Evolutionary conservation across 768 basidiomycete genomes (phyloP), one percentile per base, ranked within the genome.

Genomic region (Mycena alexandri): DNA sequence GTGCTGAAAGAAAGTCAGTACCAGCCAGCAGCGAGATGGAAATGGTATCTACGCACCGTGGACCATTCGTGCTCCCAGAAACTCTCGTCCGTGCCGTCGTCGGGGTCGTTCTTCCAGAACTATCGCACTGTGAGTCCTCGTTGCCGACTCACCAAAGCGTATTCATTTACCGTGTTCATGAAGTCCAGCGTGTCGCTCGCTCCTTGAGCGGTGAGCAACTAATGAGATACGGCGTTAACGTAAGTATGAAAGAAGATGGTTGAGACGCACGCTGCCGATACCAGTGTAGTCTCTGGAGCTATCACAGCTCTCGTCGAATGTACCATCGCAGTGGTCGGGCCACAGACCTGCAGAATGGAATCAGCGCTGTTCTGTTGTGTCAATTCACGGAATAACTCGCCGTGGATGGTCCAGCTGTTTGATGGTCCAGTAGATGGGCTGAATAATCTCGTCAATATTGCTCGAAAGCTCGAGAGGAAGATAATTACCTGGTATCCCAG

Each of bases 11-110:
- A 19, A 50, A 16, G 17, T 63, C 14, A 63, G 64, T 13, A 29
- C 29, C 29, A n/a, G 11, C 51, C 12, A 22, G 43, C 5, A 4
- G 10, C 12, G 2, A 4, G 16, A 24, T 7, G 38, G 9, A 17
- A 41, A 38, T 19, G 13, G 3, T 7, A 14, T 34, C 9, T 12
- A 19, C 65, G 60, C 5, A 61, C 91, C n/a, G 81, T 86, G 12
- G 78, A 67, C 91, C 91, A 93, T 75, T 93, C 92, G 64, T 93
- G 90, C 87, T 89, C 85, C 92, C 91, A 93, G 74, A 93, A 89
- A 36, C 84, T 73, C 72, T 93, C 86, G 69, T 86, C 87, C 17
- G 82, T 69, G 10, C 89, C 90, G 68, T 85, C 80, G 48, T 82
- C 83, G 70, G 38, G 38, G 38, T 38, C 38, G 38, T 91, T 86